Conservation (phyloP, 305 asterid species). For the Rubia balearica region DNA sequence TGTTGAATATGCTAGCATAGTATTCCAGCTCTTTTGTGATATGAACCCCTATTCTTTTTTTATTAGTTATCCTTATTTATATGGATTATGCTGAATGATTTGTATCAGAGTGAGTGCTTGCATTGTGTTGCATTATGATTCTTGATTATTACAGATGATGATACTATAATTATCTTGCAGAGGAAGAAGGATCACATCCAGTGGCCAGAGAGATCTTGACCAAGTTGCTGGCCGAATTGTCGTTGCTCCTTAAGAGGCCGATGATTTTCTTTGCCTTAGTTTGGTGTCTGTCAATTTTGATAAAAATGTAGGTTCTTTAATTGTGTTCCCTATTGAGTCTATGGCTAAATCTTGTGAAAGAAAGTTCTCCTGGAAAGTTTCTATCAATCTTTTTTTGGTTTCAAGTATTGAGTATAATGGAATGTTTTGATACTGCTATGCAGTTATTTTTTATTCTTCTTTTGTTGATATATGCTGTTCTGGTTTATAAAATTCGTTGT, state of each 20-base stretch:
- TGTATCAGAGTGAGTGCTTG: not conserved
- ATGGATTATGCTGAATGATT: not conserved
- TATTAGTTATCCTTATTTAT: not conserved
- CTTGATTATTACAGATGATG: not conserved
- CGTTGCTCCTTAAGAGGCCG: conserved; percentile 12
- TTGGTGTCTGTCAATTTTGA: conserved; percentile 16
- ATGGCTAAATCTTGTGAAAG: conserved; percentile 8
- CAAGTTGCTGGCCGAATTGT: conserved; percentile 34
- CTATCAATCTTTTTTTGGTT: not conserved
- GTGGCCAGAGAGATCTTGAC: conserved; percentile 36
- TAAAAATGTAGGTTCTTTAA: conserved; percentile 9
- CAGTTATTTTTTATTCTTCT: not conserved
- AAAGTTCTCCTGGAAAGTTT: conserved; percentile 1
- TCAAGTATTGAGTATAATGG: not conserved
- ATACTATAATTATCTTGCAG: conserved; percentile 9
- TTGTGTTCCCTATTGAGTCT: not conserved
- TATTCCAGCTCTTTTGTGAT: not conserved
- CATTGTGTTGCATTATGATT: not conserved
- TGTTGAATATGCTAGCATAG: not conserved
- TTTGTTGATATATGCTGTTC: not conserved
- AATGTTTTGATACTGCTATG: not conserved
- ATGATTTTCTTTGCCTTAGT: not conserved
- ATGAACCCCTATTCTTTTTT: not conserved
- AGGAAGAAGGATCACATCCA: conserved; percentile 37
- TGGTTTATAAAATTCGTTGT: too few relatives aligned